Base-by-base conservation (phyloP, 148 eudicot species). In the Oxyria digyna region DNA sequence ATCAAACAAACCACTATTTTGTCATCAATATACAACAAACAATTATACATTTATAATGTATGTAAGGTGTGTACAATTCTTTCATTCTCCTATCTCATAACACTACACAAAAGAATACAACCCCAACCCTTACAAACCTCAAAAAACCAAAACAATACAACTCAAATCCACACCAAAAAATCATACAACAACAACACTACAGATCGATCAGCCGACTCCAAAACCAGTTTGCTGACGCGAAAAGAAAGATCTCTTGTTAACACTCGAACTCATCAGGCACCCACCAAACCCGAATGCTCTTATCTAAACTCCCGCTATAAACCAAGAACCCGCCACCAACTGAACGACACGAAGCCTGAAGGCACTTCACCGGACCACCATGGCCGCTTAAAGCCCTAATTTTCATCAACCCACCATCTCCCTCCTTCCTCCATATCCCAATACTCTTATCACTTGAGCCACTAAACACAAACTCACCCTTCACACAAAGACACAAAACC, bases 211-310 rank as follows among this genome's bases (percentile, higher is more conserved):
- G 15, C 62, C 24, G 13, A 52, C 31, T 24, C 11, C 62, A 52
- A 52, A 52, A 52, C 62, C 27, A 52, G 52, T 46, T 24, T 24
- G 29, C 59, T 21, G 13, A 52, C 23, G 27, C 13, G 6, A 9
- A n/a, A n/a, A n/a, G n/a, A n/a, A n/a, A n/a, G n/a, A n/a, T n/a
- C n/a, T n/a, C n/a, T n/a, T n/a, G n/a, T n/a, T n/a, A n/a, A n/a
- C n/a, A n/a, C 20, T 29, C 4, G 9, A 10, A 18, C 9, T 31
- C 18, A 6, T 77, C 81, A 20, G 85, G 75, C 50, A 89, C 87
- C 97, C 97, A 91, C 97, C 97, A 91, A 81, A 91, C 97, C 62
- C 97, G 80, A 7, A 91, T 70, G 67, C 89, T 89, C 69, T 81
- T 91, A 72, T 91, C 97, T 78, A 87, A 87, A 59, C 97, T 83